These are phyloP conservation scores for Fusarium newnesense DNA, from an alignment of 2,329 filamentous ascomycete species.

Conservation along the genomic window DNA sequence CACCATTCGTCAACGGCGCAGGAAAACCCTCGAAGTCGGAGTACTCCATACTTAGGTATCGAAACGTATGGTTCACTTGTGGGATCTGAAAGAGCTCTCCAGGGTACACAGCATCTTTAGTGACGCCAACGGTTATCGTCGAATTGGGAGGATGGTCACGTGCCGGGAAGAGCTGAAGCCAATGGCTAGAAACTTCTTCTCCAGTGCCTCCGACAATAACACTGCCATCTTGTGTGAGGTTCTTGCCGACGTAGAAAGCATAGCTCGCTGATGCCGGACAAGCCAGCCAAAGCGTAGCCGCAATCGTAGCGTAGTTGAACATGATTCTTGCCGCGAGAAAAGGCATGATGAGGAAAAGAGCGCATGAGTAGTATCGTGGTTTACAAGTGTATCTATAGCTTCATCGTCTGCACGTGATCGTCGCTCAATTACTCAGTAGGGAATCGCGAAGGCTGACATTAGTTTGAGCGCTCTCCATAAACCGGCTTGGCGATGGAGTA, in stretches of 20 bases:
- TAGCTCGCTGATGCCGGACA: slow-evolving; percentile 49
- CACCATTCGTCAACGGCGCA: slow-evolving; percentile 36
- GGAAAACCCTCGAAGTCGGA: slow-evolving; percentile 41
- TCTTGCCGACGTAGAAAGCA: slow-evolving; percentile 59
- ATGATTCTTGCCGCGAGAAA: neutral
- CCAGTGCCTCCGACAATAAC: slow-evolving; percentile 58
- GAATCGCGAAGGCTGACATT: slow-evolving; percentile 17
- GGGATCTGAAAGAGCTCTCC: slow-evolving; percentile 39
- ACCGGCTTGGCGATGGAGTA: neutral
- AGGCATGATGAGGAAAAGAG: neutral
- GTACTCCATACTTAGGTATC: slow-evolving; percentile 41
- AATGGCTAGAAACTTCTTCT: slow-evolving; percentile 59
- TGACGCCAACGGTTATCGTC: slow-evolving; percentile 48
- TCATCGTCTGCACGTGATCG: slow-evolving; percentile 22
- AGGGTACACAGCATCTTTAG: slow-evolving; percentile 31
- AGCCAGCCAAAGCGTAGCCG: slow-evolving; percentile 21
- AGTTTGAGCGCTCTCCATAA: neutral
- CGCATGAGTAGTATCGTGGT: neutral
- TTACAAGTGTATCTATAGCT: slow-evolving; percentile 20
- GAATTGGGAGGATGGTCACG: slow-evolving; percentile 53
- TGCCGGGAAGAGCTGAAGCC: slow-evolving; percentile 58
- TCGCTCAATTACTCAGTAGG: slow-evolving; percentile 24
- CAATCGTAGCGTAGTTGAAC: slow-evolving; percentile 14
- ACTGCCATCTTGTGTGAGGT: slow-evolving; percentile 54
- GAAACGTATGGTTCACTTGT: slow-evolving; percentile 37